Conservation (phyloP, 768 basidiomycete genomes). For the Basidioascus undulatus region DNA sequence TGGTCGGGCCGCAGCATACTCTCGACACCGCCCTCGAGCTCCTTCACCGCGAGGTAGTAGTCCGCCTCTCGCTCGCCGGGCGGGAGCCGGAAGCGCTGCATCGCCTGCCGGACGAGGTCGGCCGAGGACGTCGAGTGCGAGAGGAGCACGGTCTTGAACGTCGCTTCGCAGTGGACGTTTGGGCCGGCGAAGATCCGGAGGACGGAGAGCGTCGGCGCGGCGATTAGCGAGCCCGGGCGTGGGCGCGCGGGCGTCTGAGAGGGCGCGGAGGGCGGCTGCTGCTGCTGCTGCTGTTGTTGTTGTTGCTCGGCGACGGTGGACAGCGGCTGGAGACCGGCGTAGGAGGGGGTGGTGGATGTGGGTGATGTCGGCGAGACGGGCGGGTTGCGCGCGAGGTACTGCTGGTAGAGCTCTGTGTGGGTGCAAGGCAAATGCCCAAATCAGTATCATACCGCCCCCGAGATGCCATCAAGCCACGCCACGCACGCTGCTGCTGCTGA, state of each 20-base stretch:
- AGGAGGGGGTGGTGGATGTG: too few species aligned
- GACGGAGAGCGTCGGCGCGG: slow-evolving; percentile 71
- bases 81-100: slow-evolving; percentile 66
- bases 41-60: slow-evolving; percentile 82
- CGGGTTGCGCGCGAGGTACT: too few species aligned
- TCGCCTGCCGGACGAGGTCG: slow-evolving; percentile 73
- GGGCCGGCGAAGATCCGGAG: slow-evolving; percentile 88
- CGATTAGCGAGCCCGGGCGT: slow-evolving; percentile 27
- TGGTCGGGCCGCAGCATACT: slow-evolving; percentile 37
- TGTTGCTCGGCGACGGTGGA: slow-evolving; percentile 30
- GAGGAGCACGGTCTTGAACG: slow-evolving; percentile 90
- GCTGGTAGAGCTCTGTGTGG: too few species aligned
- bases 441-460: too few species aligned
- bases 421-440: too few species aligned
- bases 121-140: slow-evolving; percentile 60
- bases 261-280: slow-evolving; percentile 37
- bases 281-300: slow-evolving; percentile 24
- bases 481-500: slow-evolving; percentile 8
- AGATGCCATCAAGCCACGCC: too few species aligned
- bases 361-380: too few species aligned
- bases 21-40: slow-evolving; percentile 67
- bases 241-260: slow-evolving; percentile 40
- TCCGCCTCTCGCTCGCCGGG: slow-evolving; percentile 33
- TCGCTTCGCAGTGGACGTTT: slow-evolving; percentile 73
- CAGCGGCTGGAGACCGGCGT: not conserved